Base-by-base conservation (phyloP, 1,139 yeast species). In the Yamadazyma triangularis region DNA sequence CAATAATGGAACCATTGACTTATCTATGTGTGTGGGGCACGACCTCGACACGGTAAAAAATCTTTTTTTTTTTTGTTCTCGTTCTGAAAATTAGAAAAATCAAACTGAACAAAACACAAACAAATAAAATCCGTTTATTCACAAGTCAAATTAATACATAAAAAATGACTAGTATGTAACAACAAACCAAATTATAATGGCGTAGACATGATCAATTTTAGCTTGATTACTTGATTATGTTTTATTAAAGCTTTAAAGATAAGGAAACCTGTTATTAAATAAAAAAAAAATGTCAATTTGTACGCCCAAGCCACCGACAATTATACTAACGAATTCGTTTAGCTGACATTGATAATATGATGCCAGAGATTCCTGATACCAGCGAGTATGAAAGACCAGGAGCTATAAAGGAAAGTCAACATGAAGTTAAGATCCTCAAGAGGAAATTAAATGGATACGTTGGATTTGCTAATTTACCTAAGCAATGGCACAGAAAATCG, bases 401-500 rank as follows among this genome's bases (percentile, higher is more conserved):
- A 4, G 25, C 13, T 23, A 26, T 38, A 25, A 39, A 34, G 20
- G 38, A 38, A 13, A 34, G 45, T 25, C 51, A 51, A 29, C 64
- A 53, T 35, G 77, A 72, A 27, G 60, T 72, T 33, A 73, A 72
- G 51, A 69, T 87, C 38, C 77, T 87, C 49, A 82, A 83, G 49
- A 80, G 94, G 47, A 86, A 86, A 52, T 76, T 89, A 47, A 84
- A 80, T 45, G 94, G 95, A 5, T 89, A 83, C 56, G 98, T 93
- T 37, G 99, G 99, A 4, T 91, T 93, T 62, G 96, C 97, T 47
- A 93, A 89, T 61, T 73, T 93, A 51, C 99, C 99, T 37, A 91
- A 89, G 58, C 99, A 93, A 68, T 91, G 97, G 96, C 97, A 91
- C 64, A 79, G 96, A 62, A 88, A 86, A 60, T 82, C 95, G 4